Evolutionary conservation across 306 rosid species (phyloP).

Genomic region (Hylodesmum podocarpum): DNA sequence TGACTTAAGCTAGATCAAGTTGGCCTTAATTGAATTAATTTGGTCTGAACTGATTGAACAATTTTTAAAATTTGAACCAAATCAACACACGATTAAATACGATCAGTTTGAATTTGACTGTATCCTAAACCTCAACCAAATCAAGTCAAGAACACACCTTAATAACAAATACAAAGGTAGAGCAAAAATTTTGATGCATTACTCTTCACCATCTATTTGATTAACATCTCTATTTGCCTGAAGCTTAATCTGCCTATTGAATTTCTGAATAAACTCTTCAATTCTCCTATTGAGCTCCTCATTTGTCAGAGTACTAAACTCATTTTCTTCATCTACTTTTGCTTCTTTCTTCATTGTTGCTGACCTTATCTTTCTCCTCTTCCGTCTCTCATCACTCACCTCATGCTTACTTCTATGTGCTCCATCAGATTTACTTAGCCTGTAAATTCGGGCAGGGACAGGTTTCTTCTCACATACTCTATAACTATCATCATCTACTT

Average conservation of each 20-base stretch:
- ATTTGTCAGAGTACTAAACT: slow-evolving; percentile 47
- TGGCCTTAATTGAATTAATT: too few relatives aligned
- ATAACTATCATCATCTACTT: neutral
- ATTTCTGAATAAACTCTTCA: slow-evolving; percentile 54
- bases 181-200: slow-evolving; percentile 5
- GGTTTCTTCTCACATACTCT: neutral
- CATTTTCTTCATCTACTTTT: slow-evolving; percentile 27
- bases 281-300: slow-evolving; percentile 55
- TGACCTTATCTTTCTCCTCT: slow-evolving; percentile 18
- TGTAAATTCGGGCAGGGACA: slow-evolving; percentile 3
- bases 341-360: slow-evolving; percentile 26
- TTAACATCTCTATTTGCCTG: slow-evolving; percentile 23
- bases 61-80: neutral
- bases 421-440: slow-evolving; percentile 36
- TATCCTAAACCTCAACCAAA: too few relatives aligned
- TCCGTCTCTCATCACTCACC: slow-evolving; percentile 37
- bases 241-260: slow-evolving; percentile 43
- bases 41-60: too few relatives aligned
- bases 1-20: too few relatives aligned
- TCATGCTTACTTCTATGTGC: neutral
- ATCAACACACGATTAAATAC: neutral
- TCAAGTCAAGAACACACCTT: too few relatives aligned
- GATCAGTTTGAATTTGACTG: neutral
- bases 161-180: neutral
- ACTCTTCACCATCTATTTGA: neutral